phyloP scores from a whole-genome alignment of 2,329 filamentous ascomycete genomes.

The Kalaharituber pfeilii region DNA sequence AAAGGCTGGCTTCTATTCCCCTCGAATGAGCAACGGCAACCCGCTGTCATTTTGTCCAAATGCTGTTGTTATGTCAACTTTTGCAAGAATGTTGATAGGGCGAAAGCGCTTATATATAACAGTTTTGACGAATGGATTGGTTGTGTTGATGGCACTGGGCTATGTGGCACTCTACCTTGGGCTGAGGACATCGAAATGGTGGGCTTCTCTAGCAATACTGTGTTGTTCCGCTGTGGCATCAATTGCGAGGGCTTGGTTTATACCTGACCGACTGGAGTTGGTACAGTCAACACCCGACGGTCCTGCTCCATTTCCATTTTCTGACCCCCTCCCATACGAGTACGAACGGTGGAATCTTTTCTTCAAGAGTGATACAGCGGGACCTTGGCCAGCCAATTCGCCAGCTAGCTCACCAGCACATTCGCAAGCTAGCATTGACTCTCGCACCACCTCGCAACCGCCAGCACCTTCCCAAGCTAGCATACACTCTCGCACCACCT shows the following conservation, averaged over 20 bases:
- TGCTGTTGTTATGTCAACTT: background rate
- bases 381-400: background rate
- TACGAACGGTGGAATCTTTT: too few species aligned
- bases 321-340: too few species aligned
- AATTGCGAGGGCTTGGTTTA: conserved; percentile 4
- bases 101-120: too few species aligned
- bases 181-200: conserved; percentile 9
- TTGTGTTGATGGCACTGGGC: conserved; percentile 7
- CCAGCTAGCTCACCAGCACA: background rate
- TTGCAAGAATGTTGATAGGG: background rate
- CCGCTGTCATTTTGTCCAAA: background rate
- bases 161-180: conserved; percentile 10
- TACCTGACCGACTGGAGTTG: conserved; percentile 2
- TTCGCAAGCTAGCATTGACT: too few species aligned
- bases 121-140: too few species aligned
- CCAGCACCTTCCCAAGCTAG: background rate
- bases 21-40: background rate
- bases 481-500: too few species aligned
- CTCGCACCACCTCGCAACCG: background rate
- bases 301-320: too few species aligned
- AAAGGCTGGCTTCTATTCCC: background rate
- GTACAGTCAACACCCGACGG: background rate
- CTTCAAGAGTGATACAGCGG: too few species aligned
- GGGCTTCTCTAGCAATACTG: conserved; percentile 9
- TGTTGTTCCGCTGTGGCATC: conserved; percentile 4